These are phyloP conservation scores for Wickerhamomyces hampshirensis DNA, from an alignment of 805 yeast genomes.

Conservation along the genomic window DNA sequence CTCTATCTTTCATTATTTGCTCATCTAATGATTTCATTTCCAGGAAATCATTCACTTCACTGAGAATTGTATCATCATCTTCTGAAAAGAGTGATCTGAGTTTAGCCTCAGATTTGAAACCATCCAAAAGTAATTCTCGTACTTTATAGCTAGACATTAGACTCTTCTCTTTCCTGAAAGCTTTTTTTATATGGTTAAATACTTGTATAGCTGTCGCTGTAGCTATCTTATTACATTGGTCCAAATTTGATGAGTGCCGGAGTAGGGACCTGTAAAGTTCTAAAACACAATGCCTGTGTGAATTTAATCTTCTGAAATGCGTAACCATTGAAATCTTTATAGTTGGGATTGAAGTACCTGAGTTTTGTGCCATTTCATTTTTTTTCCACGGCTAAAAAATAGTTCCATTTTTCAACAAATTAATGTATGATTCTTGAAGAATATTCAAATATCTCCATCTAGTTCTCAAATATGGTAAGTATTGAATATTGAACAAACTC, in stretches of 20 bases:
- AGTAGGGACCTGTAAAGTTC: slow-evolving; percentile 27
- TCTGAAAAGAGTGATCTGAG: slow-evolving; percentile 7
- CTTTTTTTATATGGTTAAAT: slow-evolving; percentile 1
- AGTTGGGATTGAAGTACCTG: background rate
- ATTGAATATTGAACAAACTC: too few species aligned
- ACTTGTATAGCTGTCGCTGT: background rate
- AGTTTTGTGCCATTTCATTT: too few species aligned
- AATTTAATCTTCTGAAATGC: slow-evolving; percentile 25
- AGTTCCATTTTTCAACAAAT: too few species aligned
- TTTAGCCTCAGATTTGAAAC: slow-evolving; percentile 11
- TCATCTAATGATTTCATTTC: slow-evolving; percentile 1
- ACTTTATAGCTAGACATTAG: slow-evolving; percentile 19
- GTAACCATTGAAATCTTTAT: slow-evolving; percentile 18
- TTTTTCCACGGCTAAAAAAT: too few species aligned
- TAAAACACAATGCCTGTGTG: slow-evolving; percentile 27
- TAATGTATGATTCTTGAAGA: too few species aligned
- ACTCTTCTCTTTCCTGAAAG: slow-evolving; percentile 11
- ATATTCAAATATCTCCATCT: too few species aligned
- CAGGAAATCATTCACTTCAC: background rate
- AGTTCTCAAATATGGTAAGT: too few species aligned
- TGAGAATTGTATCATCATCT: background rate
- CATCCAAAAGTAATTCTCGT: slow-evolving; percentile 6
- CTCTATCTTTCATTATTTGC: background rate
- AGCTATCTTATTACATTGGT: background rate
- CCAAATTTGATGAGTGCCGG: slow-evolving; percentile 21